phyloP scores from a whole-genome alignment of 2,329 filamentous ascomycete genomes.

The Ascocoryne sarcoides region DNA sequence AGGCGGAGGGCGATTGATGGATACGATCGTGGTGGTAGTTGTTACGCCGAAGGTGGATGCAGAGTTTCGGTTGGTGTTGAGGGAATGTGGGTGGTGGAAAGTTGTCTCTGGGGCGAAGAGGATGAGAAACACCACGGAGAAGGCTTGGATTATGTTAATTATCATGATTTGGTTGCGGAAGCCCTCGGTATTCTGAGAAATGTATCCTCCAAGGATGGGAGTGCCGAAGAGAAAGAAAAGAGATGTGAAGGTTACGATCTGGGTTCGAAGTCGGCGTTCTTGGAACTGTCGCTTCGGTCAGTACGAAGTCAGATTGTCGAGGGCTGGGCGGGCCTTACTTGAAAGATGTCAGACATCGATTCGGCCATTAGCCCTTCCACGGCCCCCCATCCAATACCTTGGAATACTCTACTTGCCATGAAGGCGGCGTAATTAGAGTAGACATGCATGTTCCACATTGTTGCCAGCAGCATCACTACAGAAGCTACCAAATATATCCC shows the following conservation, averaged over 20 bases:
- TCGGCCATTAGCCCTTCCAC: slow-evolving; percentile 45
- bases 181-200: slow-evolving; percentile 33
- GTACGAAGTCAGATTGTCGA: background rate
- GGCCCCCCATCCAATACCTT: slow-evolving; percentile 50
- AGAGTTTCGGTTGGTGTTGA: background rate
- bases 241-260: slow-evolving; percentile 37
- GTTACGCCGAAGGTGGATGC: background rate
- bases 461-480: slow-evolving; percentile 39
- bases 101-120: slow-evolving; percentile 44
- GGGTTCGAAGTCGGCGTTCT: slow-evolving; percentile 38
- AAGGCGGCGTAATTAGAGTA: slow-evolving; percentile 35
- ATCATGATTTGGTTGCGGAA: slow-evolving; percentile 44
- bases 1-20: slow-evolving; percentile 2
- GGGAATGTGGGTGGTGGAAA: slow-evolving; percentile 34
- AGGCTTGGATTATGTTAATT: slow-evolving; percentile 39
- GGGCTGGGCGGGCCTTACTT: slow-evolving; percentile 34
- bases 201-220: slow-evolving; percentile 44
- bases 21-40: slow-evolving; percentile 3
- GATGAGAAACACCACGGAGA: slow-evolving; percentile 39
- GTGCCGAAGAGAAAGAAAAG: slow-evolving; percentile 43
- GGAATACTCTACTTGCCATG: slow-evolving; percentile 44
- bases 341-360: slow-evolving; percentile 49
- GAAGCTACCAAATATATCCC: slow-evolving; percentile 42
- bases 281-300: slow-evolving; percentile 39
- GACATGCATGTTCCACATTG: slow-evolving; percentile 41